A percentile compares a stretch with the other conserved stretches of the same genome.
Evolutionary conservation across 2,329 filamentous ascomycete genomes (phyloP).

Genomic region (Claviceps sp.): DNA sequence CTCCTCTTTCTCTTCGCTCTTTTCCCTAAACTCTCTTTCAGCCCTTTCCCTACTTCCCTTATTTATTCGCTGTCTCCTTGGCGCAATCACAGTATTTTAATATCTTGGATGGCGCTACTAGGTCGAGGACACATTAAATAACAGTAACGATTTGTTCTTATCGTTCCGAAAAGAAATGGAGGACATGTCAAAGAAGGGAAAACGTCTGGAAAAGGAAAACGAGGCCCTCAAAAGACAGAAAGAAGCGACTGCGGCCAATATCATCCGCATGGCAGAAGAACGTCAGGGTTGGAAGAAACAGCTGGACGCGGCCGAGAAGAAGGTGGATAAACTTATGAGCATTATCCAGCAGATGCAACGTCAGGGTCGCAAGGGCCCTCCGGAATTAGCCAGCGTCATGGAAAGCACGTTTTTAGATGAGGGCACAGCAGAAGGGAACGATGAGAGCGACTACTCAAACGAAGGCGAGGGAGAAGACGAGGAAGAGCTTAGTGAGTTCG

Average conservation of each 20-base stretch:
- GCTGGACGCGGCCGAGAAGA: slow-evolving; percentile 39
- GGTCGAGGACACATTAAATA: slow-evolving; percentile 98
- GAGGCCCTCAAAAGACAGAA: slow-evolving; percentile 83
- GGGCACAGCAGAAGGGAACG: slow-evolving; percentile 34
- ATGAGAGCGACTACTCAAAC: slow-evolving; percentile 50
- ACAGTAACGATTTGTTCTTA: slow-evolving; percentile 92
- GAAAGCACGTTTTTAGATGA: slow-evolving; percentile 46
- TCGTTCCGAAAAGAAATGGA: slow-evolving; percentile 99
- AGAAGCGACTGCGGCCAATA: slow-evolving; percentile 85
- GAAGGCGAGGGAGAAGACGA: slow-evolving; percentile 44
- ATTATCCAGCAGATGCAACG: slow-evolving; percentile 95
- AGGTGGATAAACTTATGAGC: slow-evolving; percentile 83
- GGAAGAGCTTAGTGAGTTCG: slow-evolving; percentile 50
- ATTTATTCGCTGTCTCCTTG: background rate
- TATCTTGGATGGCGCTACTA: slow-evolving; percentile 22
- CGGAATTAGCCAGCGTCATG: slow-evolving; percentile 47
- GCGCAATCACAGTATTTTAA: background rate
- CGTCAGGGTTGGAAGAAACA: slow-evolving; percentile 73
- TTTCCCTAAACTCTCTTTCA: background rate
- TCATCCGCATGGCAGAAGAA: slow-evolving; percentile 94
- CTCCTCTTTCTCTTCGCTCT: background rate
- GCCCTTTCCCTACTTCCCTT: background rate
- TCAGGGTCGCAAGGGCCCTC: slow-evolving; percentile 66
- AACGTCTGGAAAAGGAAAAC: slow-evolving; percentile 93
- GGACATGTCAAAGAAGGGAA: slow-evolving; percentile 98